A percentile compares a stretch with the other conserved stretches of the same genome.
Conservation (phyloP, 2,329 filamentous ascomycete genomes). For the Aspergillus pseudotamarii region DNA sequence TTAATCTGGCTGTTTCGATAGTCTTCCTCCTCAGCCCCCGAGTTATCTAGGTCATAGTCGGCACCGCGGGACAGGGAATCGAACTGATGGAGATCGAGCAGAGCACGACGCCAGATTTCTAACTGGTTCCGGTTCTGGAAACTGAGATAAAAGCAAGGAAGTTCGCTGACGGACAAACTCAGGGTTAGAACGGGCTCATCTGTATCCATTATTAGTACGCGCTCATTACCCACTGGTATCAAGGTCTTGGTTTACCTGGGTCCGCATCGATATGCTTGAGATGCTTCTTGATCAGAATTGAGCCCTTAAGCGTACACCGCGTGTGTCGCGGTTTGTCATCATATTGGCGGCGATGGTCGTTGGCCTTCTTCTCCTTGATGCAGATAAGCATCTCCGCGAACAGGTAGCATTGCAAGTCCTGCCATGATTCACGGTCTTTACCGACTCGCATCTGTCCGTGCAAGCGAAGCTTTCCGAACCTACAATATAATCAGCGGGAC, state of each 20-base stretch:
- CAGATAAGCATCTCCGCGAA: slow-evolving; percentile 99
- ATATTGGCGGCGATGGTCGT: slow-evolving; percentile 59
- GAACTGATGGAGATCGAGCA: slow-evolving; percentile 78
- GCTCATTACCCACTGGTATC: background rate
- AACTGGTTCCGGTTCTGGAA: slow-evolving; percentile 80
- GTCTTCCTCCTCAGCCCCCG: slow-evolving; percentile 87
- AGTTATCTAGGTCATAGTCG: slow-evolving; percentile 80
- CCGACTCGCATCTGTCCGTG: slow-evolving; percentile 90
- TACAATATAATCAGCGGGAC: slow-evolving; percentile 35
- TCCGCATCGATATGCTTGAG: slow-evolving; percentile 81
- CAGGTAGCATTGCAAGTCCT: slow-evolving; percentile 94
- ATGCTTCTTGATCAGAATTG: slow-evolving; percentile 97
- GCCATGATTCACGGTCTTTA: slow-evolving; percentile 95
- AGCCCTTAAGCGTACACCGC: slow-evolving; percentile 90
- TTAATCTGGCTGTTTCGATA: slow-evolving; percentile 64
- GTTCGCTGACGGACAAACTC: slow-evolving; percentile 84
- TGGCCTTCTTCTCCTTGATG: slow-evolving; percentile 90
- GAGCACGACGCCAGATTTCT: slow-evolving; percentile 85
- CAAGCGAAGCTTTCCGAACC: slow-evolving; percentile 87
- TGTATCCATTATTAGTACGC: slow-evolving; percentile 15
- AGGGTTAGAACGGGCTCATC: slow-evolving; percentile 87
- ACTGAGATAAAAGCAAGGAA: slow-evolving; percentile 90
- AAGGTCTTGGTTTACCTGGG: slow-evolving; percentile 39
- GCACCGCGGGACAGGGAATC: slow-evolving; percentile 64
- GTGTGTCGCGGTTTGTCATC: slow-evolving; percentile 67